Conservation (phyloP, 768 basidiomycete genomes). For the Mycena rosella region DNA sequence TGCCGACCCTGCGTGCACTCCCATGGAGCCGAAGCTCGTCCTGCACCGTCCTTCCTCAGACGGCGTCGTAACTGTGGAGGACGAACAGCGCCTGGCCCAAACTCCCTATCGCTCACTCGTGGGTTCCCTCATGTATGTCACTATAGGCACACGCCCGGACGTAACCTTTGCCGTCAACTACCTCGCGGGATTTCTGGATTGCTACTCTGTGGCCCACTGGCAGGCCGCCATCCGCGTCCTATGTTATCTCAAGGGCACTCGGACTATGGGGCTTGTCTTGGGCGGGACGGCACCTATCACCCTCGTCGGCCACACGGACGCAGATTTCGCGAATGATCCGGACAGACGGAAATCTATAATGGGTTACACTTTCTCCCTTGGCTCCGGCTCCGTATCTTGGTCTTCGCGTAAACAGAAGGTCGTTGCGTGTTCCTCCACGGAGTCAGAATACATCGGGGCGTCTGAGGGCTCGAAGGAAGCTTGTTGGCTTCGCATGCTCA, state of each 20-base stretch:
- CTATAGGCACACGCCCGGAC: slow-evolving; percentile 40
- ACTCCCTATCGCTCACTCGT: slow-evolving; percentile 45
- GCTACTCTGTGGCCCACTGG: no score
- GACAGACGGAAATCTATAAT: no score
- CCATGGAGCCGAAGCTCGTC: slow-evolving; percentile 47
- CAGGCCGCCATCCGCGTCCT: slow-evolving; percentile 47
- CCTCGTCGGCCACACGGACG: slow-evolving; percentile 28
- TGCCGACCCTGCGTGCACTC: slow-evolving; percentile 37
- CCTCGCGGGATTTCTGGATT: slow-evolving; percentile 43
- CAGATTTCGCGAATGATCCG: no score
- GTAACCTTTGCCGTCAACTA: slow-evolving; percentile 37
- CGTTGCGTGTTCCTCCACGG: slow-evolving; percentile 51
- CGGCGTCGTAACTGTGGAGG: slow-evolving; percentile 23
- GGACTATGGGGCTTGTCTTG: slow-evolving; percentile 24
- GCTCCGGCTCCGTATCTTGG: no score
- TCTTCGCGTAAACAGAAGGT: no score
- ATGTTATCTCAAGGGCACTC: slow-evolving; percentile 46
- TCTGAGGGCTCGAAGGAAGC: slow-evolving; percentile 37
- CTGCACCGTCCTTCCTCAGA: slow-evolving; percentile 38
- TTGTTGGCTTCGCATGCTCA: slow-evolving; percentile 42
- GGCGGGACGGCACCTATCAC: slow-evolving; percentile 24
- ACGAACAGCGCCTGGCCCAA: slow-evolving; percentile 29
- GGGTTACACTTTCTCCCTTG: no score
- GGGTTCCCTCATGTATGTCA: slow-evolving; percentile 44
- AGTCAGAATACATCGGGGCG: slow-evolving; percentile 49